Base-by-base conservation (phyloP, 768 basidiomycete species). In the Russula sp. region DNA sequence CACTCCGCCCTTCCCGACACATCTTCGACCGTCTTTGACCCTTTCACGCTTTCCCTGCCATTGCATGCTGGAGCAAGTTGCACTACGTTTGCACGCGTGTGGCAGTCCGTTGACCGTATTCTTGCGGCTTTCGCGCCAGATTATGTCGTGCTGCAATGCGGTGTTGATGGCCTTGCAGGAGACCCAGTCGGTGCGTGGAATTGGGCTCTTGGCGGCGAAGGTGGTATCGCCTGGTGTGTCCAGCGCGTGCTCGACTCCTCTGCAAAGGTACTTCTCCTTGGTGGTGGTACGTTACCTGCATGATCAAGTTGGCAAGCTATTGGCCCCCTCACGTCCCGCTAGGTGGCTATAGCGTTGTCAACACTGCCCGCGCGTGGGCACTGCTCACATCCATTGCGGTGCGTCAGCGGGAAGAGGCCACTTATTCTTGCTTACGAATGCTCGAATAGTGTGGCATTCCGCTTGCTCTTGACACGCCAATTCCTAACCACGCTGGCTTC, bases 361-460 rank as follows among this genome's bases (percentile, higher is more conserved):
- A 95, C 68, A 86, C 86, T 1, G 94, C 94, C 0, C 82, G 94
- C 13, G 90, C 91, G 0, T 97, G 93, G 92, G 78, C 91, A 0
- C 85, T 85, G 69, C 74, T 94, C 18, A 96, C 94, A 1, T 87
- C 88, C 0, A 75, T 90, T 4, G 82, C 83, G 34, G 90, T 93
- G 68, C 65, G 88, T 76, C 45, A 20, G n/a, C 42, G 0, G 22
- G 7, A 20, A 49, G 54, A 27, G 47, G 4, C 37, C 22, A 39
- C 35, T 22, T 18, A 13, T 20, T 40, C 10, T 18, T 34, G 20
- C 47, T 63, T 45, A 65, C 55, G 22, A 56, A 22, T 1, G 57
- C 44, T 27, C 54, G 31, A 37, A 34, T 57, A 93, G 89, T 74
- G 83, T 31, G 81, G 78, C 3, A 73, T 74, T 10, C 80, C 84